Percentiles rank a stretch among this genome's conserved stretches.
Conservation (phyloP, 495 filamentous ascomycete genomes). For the Aspergillus asperescens region DNA sequence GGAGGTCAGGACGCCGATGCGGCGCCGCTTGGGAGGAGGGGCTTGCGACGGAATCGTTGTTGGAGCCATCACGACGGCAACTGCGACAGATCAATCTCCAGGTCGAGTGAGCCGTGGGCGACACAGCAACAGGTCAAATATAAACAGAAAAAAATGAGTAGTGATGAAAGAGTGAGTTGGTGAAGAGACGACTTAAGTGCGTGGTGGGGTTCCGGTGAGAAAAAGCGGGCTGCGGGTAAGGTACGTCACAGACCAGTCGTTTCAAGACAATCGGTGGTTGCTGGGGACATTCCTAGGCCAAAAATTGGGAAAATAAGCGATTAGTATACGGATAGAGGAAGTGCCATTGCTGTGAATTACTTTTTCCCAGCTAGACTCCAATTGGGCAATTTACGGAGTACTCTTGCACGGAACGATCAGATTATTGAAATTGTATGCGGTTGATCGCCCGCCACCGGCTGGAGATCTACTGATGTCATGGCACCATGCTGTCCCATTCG, state of each 20-base stretch:
- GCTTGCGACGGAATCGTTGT: constrained; percentile 24
- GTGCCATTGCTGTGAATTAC: neutral
- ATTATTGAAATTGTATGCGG: neutral
- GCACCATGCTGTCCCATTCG: neutral
- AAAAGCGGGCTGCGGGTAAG: constrained; percentile 38
- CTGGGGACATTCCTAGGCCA: neutral
- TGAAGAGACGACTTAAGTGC: constrained; percentile 15
- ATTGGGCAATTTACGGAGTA: neutral
- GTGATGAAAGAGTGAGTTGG: constrained; percentile 12
- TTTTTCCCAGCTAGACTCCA: no score
- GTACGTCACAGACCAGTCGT: constrained; percentile 34
- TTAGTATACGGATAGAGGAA: no score
- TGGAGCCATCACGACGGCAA: constrained; percentile 30
- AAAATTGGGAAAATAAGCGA: no score
- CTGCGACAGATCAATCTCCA: constrained; percentile 6
- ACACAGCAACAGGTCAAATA: constrained; percentile 4
- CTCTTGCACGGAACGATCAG: no score
- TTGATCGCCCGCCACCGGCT: neutral
- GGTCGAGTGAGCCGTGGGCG: constrained; percentile 7
- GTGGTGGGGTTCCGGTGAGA: constrained; percentile 38
- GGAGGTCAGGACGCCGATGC: constrained; percentile 92
- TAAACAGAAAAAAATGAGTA: constrained; percentile 12
- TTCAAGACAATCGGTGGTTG: no score
- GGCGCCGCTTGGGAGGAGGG: constrained; percentile 56
- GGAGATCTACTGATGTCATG: constrained; percentile 20